phyloP scores from a whole-genome alignment of 345 rosid species.

The Geranium rotundifolium region DNA sequence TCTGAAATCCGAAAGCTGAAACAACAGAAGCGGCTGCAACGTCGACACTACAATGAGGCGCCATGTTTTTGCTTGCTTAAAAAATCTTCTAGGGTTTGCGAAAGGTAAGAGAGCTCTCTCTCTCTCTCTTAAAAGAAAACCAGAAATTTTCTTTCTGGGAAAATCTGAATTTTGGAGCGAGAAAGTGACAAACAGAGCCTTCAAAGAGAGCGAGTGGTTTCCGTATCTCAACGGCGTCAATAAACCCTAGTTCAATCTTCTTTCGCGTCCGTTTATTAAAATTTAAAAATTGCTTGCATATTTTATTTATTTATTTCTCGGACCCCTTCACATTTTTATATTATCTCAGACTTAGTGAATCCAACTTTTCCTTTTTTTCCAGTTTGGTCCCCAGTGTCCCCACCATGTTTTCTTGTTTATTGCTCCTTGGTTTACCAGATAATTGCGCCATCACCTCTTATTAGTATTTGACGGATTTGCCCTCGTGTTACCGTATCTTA shows the following conservation, averaged over 20 bases:
- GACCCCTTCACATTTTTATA: no score
- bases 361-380: neutral
- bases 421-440: no score
- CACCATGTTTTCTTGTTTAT: neutral
- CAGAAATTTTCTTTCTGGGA: constrained; percentile 12
- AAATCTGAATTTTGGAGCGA: constrained; percentile 6
- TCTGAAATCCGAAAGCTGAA: neutral
- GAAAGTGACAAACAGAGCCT: constrained; percentile 25
- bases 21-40: neutral
- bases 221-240: constrained; percentile 30
- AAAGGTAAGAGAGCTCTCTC: neutral
- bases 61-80: neutral
- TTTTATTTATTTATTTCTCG: no score
- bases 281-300: no score
- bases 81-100: neutral
- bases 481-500: no score
- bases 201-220: constrained; percentile 5
- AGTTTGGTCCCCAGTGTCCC: neutral
- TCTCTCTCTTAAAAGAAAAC: neutral
- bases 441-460: no score
- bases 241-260: constrained; percentile 28
- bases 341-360: no score
- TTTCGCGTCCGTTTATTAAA: constrained; percentile 32
- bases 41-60: no score
- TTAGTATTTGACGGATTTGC: no score